phyloP scores from a whole-genome alignment of 768 basidiomycete species.

The Tulasnella sp. region DNA sequence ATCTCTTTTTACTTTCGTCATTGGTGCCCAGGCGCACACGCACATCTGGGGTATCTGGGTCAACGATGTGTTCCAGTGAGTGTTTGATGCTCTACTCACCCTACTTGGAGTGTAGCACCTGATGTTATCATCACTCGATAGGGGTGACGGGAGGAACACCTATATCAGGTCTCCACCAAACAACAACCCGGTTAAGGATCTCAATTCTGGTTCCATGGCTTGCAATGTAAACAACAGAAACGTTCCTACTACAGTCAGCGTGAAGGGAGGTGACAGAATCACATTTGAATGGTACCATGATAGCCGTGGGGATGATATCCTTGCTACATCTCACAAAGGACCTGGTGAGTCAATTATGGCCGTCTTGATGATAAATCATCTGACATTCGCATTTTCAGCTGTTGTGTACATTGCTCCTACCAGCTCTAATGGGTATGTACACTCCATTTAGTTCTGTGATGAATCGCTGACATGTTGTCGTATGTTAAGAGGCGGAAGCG shows the following conservation, averaged over 20 bases:
- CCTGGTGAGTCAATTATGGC: too few relatives aligned
- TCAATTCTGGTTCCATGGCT: neutral
- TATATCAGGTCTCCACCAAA: neutral
- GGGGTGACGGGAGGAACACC: neutral
- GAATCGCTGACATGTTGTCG: neutral
- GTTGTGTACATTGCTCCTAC: neutral
- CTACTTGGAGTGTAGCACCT: neutral
- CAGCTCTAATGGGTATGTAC: neutral
- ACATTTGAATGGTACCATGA: neutral
- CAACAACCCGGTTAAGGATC: neutral
- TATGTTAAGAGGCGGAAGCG: neutral
- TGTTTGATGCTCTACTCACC: neutral
- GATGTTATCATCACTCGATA: neutral
- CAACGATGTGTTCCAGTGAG: neutral
- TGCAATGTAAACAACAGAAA: neutral
- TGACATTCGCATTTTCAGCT: too few relatives aligned
- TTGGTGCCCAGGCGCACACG: neutral
- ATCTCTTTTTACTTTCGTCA: neutral
- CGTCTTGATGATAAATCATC: too few relatives aligned
- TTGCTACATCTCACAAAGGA: neutral
- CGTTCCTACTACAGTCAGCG: neutral
- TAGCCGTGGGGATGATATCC: neutral
- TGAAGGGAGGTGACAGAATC: neutral
- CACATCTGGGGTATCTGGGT: neutral
- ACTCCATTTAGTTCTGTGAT: neutral